Conservation (phyloP, 129 eudicot species). For the Pittosporum tobira region DNA sequence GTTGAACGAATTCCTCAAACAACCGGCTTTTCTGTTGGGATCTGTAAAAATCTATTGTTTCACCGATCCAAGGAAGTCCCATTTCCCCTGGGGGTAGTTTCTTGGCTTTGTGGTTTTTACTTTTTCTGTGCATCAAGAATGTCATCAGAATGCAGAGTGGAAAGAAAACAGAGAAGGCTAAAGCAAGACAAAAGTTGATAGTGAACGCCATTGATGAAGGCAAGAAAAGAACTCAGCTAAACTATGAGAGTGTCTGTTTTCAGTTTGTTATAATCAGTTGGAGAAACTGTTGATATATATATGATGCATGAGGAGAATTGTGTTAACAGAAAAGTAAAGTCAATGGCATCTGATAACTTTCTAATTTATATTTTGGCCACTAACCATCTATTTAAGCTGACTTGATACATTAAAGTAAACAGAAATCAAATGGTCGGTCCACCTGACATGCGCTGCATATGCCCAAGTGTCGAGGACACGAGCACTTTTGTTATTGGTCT, state of each 20-base stretch:
- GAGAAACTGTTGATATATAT: not conserved
- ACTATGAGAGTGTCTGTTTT: not conserved
- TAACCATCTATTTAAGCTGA: too few relatives aligned
- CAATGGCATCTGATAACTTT: constrained; percentile 13
- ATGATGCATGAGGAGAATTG: not conserved
- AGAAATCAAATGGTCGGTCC: not conserved
- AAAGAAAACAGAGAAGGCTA: constrained; percentile 13
- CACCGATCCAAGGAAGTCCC: constrained; percentile 86
- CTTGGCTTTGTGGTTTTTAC: constrained; percentile 10
- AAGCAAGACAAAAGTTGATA: constrained; percentile 8
- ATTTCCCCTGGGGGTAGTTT: constrained; percentile 50
- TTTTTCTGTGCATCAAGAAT: constrained; percentile 19
- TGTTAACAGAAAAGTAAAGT: constrained; percentile 4
- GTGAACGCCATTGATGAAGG: constrained; percentile 22
- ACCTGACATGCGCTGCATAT: constrained; percentile 15
- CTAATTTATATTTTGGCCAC: too few relatives aligned
- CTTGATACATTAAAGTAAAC: not conserved
- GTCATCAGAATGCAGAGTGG: constrained; percentile 22
- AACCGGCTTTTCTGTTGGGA: constrained; percentile 44
- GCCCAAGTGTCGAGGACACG: not conserved
- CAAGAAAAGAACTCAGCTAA: constrained; percentile 5
- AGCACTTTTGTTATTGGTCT: not conserved
- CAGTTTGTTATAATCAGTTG: not conserved
- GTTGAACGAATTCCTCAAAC: constrained; percentile 46
- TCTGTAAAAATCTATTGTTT: constrained; percentile 49